Base-by-base conservation (phyloP, 148 eudicot species). In the Fagopyrum esculentum region DNA sequence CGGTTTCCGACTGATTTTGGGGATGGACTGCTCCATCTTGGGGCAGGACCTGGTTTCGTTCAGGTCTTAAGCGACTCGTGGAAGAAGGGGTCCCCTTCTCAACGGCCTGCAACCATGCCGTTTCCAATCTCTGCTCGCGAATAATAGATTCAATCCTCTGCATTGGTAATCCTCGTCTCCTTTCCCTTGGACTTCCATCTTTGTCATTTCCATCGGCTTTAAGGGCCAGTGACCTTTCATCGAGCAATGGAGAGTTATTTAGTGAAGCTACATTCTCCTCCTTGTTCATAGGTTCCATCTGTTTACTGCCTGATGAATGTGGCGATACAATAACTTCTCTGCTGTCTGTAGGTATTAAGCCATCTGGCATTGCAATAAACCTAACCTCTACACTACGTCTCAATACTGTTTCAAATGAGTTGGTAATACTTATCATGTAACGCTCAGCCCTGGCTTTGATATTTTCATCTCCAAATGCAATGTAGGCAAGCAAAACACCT, bases 21-120 rank as follows among this genome's bases (percentile, higher is more conserved):
- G 78, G 30, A 78, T 71, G 81, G 4, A 69, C 17, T 47, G n/a
- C 30, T 63, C 88, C 84, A 61, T 91, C 93, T 82, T 94, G 98
- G 74, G 97, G 98, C 73, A 92, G 80, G 78, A 95, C 90, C 85
- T 95, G 97, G 75, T 90, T 91, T 78, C 86, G 88, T 79, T 91
- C 97, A 2, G 92, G 92, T 74, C 90, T 80, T 35, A 83, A 80
- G 63, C 86, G 84, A 81, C 85, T 87, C 77, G 83, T 45, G 68
- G 96, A 86, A 69, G 89, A 84, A 0, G 98, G 98, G 15, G 99
- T 90, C 73, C 98, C 92, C 83, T 86, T 92, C 81, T 92, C 99
- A 54, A 84, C 88, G 74, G 97, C 90, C 80, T 92, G 99, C 77
- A 96, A 73, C 99, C 98, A 92, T 30, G 99, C 99, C 6, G 94